Base-by-base conservation (phyloP, 805 yeast species). In the Metschnikowia aberdeeniae region DNA sequence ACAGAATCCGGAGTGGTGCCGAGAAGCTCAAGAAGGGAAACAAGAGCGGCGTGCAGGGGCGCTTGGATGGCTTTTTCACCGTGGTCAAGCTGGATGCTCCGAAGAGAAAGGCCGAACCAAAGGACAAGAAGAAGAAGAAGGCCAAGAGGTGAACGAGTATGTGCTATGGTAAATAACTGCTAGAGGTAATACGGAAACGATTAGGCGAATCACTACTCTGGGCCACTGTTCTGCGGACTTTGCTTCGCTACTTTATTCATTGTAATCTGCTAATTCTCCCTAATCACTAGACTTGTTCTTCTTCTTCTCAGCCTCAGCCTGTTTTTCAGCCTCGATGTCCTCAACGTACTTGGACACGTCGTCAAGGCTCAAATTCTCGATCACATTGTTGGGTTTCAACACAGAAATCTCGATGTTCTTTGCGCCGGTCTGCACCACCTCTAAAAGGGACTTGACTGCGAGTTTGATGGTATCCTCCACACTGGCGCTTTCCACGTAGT, bases 381-480 rank as follows among this genome's bases (percentile, higher is more conserved):
- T 77, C 32, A 74, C 66, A 54, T 76, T 70, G 42, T 79, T 81
- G 27, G 97, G 86, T 50, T 79, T 80, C 78, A 92, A 81, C 32
- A 93, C 83, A 4, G 95, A 86, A 41, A 93, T 82, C 68, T 93
- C 99, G 61, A 93, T 90, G 66, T 93, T 93, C 64, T 88, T 87
- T 36, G 97, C 95, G 34, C 99, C 99, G 2, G 97, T 90, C 71
- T 93, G 98, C 20, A 93, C 99, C 40, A 93, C 97, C 66, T 93
- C 99, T 57, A 93, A 75, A 56, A 93, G 74, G 13, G 95, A 82
- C 70, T 86, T 87, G 41, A 93, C 81, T 2, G 97, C 81, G 59
- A 93, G 80, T 56, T 81, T 81, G 45, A 90, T 73, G 19, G 97
- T 84, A 32, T 80, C 84, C 30, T 81, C 81, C 51, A 82, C 88